phyloP scores from a whole-genome alignment of 805 yeast species.

The Grigorovia humatica region DNA sequence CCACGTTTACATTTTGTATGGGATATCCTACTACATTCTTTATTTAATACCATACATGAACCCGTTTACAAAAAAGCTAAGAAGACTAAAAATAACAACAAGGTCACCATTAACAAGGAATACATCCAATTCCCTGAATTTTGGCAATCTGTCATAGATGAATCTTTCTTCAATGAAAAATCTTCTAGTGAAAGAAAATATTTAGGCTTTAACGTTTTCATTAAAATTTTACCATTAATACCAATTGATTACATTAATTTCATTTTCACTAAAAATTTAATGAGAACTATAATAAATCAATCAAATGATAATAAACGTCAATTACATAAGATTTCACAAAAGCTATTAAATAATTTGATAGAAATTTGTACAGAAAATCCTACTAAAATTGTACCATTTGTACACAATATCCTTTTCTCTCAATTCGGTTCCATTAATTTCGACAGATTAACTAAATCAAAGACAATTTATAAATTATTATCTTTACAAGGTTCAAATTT shows the following conservation, averaged over 20 bases:
- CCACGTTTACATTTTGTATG: constrained; percentile 72
- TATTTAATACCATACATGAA: constrained; percentile 21
- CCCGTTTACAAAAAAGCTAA: constrained; percentile 32
- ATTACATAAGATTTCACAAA: constrained; percentile 56
- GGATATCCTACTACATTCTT: constrained; percentile 45
- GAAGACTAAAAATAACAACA: constrained; percentile 25
- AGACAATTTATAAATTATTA: constrained; percentile 43
- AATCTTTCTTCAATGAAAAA: constrained; percentile 61
- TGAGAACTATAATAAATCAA: constrained; percentile 70
- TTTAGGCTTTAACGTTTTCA: constrained; percentile 73
- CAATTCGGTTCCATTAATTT: constrained; percentile 54
- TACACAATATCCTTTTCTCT: constrained; percentile 32
- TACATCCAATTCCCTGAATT: constrained; percentile 46
- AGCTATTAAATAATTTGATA: constrained; percentile 36
- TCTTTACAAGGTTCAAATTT: constrained; percentile 11
- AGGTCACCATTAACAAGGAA: constrained; percentile 15
- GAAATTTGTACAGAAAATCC: constrained; percentile 29
- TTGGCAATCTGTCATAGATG: constrained; percentile 75
- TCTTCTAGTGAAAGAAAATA: constrained; percentile 80
- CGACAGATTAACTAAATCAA: constrained; percentile 67
- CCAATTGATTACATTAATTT: constrained; percentile 12
- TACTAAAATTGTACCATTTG: constrained; percentile 24
- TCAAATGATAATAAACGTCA: constrained; percentile 53
- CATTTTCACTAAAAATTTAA: constrained; percentile 52
- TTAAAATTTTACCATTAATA: constrained; percentile 32